Base-by-base conservation (phyloP, 2,329 filamentous ascomycete genomes). In the Chaetomium globosum region DNA sequence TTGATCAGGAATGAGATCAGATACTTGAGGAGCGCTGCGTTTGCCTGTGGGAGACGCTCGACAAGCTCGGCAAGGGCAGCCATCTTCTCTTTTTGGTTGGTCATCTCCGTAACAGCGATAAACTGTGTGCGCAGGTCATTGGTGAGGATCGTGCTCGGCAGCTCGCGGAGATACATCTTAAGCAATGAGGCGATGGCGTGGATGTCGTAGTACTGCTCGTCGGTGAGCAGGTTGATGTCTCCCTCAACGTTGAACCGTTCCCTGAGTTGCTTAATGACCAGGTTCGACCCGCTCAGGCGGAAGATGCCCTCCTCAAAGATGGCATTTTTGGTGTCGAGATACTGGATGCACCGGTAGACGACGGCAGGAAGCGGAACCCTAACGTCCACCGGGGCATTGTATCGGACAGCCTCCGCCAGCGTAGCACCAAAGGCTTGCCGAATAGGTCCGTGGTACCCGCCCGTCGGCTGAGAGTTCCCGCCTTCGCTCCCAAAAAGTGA, bases 181-280 rank as follows among this genome's bases (percentile, higher is more conserved):
- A 99, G 84, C 56, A 99, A 82, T 39, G 93, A 97, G 8, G 95
- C 95, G 12, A 99, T 90, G 0, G 95, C 95, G 76, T 99, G 94
- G 30, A 99, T 93, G 76, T 99, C 95, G 75, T 97, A 92, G 75
- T 94, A 96, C 65, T 91, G 88, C 58, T 90, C 89, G 65, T 94
- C 93, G 2, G 84, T 86, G 30, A 97, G 77, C 59, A 99, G 82
- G 75, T 97, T 92, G 69, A 99, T 85, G 74, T 99, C 95, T 54
- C 93, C 90, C 80, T 99, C 93, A 4, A 79, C 87, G 77, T 99
- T 97, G 81, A 99, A 99, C 2, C 93, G 89, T 75, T 98, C 94
- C 67, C 91, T 90, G 52, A 99, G 84, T 64, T 87, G 87, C 77
- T 94, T 96, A 78, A 99, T 96, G 58, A 97, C 89, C 62, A 96